Conservation (phyloP, 2,329 filamentous ascomycete genomes). For the Fusarium oxysporum region DNA sequence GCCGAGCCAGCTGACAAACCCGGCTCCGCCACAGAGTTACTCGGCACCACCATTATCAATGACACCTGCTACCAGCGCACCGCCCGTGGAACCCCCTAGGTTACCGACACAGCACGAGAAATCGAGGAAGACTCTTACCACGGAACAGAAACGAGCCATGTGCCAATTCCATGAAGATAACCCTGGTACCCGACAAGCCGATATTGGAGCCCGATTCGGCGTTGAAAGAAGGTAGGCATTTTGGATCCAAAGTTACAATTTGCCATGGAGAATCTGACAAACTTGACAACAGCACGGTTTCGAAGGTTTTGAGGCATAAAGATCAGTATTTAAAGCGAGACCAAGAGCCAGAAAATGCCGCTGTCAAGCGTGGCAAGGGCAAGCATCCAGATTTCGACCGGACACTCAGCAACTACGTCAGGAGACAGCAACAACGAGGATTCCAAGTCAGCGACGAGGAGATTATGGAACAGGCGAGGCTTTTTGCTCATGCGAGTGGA, state of each 20-base stretch:
- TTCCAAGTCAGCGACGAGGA: conserved; percentile 80
- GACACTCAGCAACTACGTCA: conserved; percentile 87
- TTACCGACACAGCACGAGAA: conserved; percentile 62
- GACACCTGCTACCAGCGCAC: conserved; percentile 67
- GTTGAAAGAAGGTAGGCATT: conserved; percentile 90
- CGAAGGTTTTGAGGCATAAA: conserved; percentile 93
- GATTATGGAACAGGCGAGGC: conserved; percentile 84
- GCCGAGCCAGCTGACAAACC: conserved; percentile 85
- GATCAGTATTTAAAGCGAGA: conserved; percentile 92
- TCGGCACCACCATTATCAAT: conserved; percentile 69
- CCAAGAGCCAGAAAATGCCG: conserved; percentile 73
- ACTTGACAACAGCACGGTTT: conserved; percentile 80
- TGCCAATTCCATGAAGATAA: conserved; percentile 93
- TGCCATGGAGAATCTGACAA: conserved; percentile 46
- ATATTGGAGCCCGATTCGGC: conserved; percentile 95
- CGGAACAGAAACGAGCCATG: conserved; percentile 91
- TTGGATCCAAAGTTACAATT: conserved; percentile 6
- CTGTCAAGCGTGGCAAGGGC: conserved; percentile 84
- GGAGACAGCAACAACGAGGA: conserved; percentile 82
- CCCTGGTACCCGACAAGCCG: conserved; percentile 91
- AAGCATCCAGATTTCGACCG: conserved; percentile 93
- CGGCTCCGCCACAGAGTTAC: conserved; percentile 64
- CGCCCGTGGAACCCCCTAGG: conserved; percentile 49
- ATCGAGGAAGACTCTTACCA: conserved; percentile 87
- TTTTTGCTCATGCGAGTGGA: conserved; percentile 79